Percentiles rank a stretch among this genome's conserved stretches.
Evolutionary conservation across 2,329 filamentous ascomycete genomes (phyloP).

Genomic region (Botrytis medusae): DNA sequence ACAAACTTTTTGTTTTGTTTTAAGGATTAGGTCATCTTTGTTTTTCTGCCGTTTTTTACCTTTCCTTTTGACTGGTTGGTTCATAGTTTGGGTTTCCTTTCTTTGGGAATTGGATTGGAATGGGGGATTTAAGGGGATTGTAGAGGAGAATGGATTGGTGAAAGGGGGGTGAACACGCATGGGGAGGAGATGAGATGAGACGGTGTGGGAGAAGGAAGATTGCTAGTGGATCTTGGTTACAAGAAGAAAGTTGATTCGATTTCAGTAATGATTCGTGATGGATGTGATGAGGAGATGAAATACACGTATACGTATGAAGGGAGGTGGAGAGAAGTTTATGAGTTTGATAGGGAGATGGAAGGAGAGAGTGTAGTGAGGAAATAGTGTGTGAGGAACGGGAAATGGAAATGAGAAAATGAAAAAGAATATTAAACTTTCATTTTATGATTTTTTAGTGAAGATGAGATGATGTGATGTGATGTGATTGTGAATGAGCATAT

Average conservation of each 20-base stretch:
- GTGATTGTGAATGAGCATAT: neutral
- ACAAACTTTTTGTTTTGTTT: neutral
- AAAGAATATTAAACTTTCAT: constrained; percentile 1
- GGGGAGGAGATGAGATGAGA: neutral
- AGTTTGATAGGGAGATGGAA: neutral
- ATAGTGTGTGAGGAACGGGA: neutral
- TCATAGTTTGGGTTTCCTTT: constrained; percentile 1
- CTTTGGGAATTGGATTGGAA: neutral
- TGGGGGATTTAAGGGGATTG: neutral
- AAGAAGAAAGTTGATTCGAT: neutral
- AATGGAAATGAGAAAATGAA: constrained; percentile 12
- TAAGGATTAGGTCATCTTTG: neutral
- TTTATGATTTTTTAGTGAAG: neutral
- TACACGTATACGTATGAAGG: constrained; percentile 8
- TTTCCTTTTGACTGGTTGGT: neutral
- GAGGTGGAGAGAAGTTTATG: neutral
- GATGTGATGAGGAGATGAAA: constrained; percentile 7
- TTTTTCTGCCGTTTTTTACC: neutral
- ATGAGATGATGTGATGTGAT: neutral
- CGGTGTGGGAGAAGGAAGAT: neutral
- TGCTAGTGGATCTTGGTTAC: neutral
- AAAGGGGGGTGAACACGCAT: neutral
- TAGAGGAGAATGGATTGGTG: neutral
- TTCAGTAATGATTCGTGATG: constrained; percentile 7
- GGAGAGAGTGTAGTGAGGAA: neutral